Evolutionary conservation across 352 stramenopile species (phyloP).

Genomic region (Globisporangium paddicum): DNA sequence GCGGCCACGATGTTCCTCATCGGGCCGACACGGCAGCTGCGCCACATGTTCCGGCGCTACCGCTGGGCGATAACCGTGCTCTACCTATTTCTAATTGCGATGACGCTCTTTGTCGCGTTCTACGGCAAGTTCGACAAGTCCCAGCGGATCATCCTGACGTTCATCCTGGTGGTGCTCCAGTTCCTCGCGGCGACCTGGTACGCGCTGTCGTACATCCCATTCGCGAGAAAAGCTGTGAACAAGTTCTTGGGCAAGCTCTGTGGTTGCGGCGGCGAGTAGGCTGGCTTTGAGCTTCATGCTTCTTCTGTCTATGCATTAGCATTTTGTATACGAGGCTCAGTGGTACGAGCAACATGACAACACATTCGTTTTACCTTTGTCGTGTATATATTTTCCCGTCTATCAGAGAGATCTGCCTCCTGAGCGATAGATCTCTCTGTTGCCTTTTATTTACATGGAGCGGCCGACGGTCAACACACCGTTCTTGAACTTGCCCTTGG

Average conservation of each 20-base stretch:
- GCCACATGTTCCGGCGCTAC: conserved; percentile 56
- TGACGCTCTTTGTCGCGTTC: conserved; percentile 44
- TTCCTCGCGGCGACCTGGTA: conserved; percentile 80
- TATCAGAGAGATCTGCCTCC: not conserved
- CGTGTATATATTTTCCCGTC: not conserved
- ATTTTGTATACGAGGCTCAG: not conserved
- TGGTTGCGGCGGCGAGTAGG: not conserved
- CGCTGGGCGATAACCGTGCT: conserved; percentile 32
- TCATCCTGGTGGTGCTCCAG: conserved; percentile 59
- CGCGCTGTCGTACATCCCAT: conserved; percentile 76
- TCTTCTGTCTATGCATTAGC: conserved; percentile 2
- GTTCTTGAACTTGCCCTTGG: conserved; percentile 69
- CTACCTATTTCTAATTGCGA: conserved; percentile 39
- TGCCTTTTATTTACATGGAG: conserved; percentile 12
- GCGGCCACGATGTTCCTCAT: conserved; percentile 23
- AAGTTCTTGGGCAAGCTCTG: conserved; percentile 11
- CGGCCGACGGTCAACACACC: conserved; percentile 66
- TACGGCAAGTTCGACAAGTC: conserved; percentile 9
- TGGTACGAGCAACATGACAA: not conserved
- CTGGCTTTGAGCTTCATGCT: not conserved
- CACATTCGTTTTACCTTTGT: not conserved
- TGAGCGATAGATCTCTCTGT: not conserved
- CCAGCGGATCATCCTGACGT: conserved; percentile 30
- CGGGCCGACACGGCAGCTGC: conserved; percentile 52
- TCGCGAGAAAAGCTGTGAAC: conserved; percentile 36